Conservation (phyloP, 805 yeast genomes). For the Pichia gijzeniarum region DNA sequence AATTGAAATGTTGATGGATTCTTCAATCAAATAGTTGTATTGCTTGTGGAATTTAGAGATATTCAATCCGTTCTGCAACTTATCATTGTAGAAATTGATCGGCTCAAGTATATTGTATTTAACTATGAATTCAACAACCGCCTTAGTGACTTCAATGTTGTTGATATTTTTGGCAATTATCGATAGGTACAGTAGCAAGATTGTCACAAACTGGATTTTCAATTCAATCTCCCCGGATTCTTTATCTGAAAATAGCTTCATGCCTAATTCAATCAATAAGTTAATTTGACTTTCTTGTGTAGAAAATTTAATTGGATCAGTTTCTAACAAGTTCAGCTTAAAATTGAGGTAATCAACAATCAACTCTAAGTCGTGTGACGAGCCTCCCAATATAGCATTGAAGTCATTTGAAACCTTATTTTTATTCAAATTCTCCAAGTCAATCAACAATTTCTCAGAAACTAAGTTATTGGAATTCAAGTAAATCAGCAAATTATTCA, state of each 20-base stretch:
- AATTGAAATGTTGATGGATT: conserved; percentile 45
- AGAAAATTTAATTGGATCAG: conserved; percentile 6
- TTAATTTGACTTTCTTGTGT: conserved; percentile 1
- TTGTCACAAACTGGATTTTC: conserved; percentile 18
- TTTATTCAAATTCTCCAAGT: conserved; percentile 1
- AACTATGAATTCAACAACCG: conserved; percentile 23
- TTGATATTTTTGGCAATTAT: conserved; percentile 21
- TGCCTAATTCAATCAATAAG: conserved; percentile 3
- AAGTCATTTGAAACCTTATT: conserved; percentile 2
- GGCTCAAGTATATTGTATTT: conserved; percentile 20
- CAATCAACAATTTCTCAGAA: background rate
- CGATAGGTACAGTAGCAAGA: conserved; percentile 22
- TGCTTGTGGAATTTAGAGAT: conserved; percentile 22
- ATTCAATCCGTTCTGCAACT: conserved; percentile 3
- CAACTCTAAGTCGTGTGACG: conserved; percentile 6
- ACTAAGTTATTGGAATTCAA: conserved; percentile 12
- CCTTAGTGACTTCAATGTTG: conserved; percentile 15
- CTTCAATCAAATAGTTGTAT: conserved; percentile 22
- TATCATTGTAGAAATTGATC: conserved; percentile 11
- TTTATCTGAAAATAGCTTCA: conserved; percentile 1
- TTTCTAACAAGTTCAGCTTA: conserved; percentile 14
- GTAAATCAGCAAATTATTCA: conserved; percentile 58
- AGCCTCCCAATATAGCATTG: background rate
- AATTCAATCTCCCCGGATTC: conserved; percentile 10
- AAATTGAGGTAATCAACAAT: conserved; percentile 18